Evolutionary conservation across 805 yeast genomes (phyloP).

Genomic region (Henningerozyma blattae): DNA sequence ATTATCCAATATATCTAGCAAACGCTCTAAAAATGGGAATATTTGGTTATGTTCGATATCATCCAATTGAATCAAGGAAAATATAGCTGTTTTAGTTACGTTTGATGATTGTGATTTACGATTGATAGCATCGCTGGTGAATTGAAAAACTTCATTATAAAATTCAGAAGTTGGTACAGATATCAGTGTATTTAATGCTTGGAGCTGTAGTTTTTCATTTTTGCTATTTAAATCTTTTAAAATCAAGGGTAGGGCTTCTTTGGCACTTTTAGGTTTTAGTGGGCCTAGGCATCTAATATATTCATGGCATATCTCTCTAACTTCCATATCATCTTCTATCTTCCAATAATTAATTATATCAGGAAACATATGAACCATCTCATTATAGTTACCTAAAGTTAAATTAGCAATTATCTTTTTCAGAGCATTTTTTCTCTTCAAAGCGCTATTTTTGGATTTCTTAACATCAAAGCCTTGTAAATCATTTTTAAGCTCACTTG

Average conservation of each 20-base stretch:
- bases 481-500: slow-evolving; percentile 25
- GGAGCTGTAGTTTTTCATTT: slow-evolving; percentile 38
- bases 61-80: slow-evolving; percentile 55
- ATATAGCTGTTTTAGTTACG: slow-evolving; percentile 60
- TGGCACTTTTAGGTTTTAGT: slow-evolving; percentile 43
- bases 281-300: slow-evolving; percentile 51
- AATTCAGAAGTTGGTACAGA: slow-evolving; percentile 45
- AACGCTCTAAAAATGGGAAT: slow-evolving; percentile 30
- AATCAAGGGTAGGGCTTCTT: slow-evolving; percentile 44
- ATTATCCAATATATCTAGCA: slow-evolving; percentile 27
- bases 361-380: slow-evolving; percentile 53
- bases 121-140: slow-evolving; percentile 26
- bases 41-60: slow-evolving; percentile 40
- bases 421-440: slow-evolving; percentile 37
- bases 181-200: slow-evolving; percentile 54
- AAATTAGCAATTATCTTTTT: slow-evolving; percentile 73
- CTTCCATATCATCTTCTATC: slow-evolving; percentile 50
- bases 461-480: slow-evolving; percentile 27
- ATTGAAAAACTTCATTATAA: slow-evolving; percentile 32
- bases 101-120: slow-evolving; percentile 37
- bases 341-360: slow-evolving; percentile 47
- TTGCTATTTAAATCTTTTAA: slow-evolving; percentile 38
- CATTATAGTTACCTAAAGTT: slow-evolving; percentile 62
- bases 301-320: slow-evolving; percentile 59
- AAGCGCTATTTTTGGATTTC: slow-evolving; percentile 25